Percentiles rank a stretch among this genome's conserved stretches.
Conservation (phyloP, 2,329 filamentous ascomycete species). For the Trichoderma sp. region DNA sequence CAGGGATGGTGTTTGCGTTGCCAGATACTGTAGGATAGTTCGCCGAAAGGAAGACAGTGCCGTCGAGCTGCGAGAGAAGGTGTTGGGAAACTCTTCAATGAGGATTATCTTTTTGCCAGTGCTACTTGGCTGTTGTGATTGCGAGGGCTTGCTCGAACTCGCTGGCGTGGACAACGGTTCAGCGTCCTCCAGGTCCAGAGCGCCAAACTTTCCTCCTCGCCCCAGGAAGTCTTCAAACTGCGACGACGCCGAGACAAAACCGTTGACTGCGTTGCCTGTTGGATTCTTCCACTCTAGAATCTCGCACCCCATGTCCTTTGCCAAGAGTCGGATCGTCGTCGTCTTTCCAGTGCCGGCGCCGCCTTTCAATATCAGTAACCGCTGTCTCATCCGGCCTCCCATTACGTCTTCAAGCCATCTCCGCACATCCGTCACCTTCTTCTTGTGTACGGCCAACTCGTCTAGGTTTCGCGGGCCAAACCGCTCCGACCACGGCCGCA, state of each 20-base stretch:
- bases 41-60: conserved; percentile 71
- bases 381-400: conserved; percentile 64
- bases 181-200: conserved; percentile 55
- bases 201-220: conserved; percentile 77
- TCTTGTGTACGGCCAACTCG: conserved; percentile 92
- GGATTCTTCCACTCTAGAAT: conserved; percentile 93
- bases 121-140: conserved; percentile 29
- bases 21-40: conserved; percentile 74
- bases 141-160: conserved; percentile 31
- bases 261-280: conserved; percentile 59
- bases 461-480: conserved; percentile 75
- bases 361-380: conserved; percentile 82
- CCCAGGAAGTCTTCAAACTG: conserved; percentile 93
- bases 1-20: conserved; percentile 63
- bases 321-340: conserved; percentile 77
- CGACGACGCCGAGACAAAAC: conserved; percentile 69
- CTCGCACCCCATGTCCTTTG: conserved; percentile 73
- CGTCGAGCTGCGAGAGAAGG: conserved; percentile 66
- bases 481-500: conserved; percentile 82
- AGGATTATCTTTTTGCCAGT: conserved; percentile 61
- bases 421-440: conserved; percentile 84
- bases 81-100: conserved; percentile 81
- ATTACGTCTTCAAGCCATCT: conserved; percentile 79
- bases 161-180: conserved; percentile 36
- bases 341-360: conserved; percentile 93